Evolutionary conservation across 2,329 filamentous ascomycete species (phyloP).

Genomic region (Calcarisporium arbuscula): DNA sequence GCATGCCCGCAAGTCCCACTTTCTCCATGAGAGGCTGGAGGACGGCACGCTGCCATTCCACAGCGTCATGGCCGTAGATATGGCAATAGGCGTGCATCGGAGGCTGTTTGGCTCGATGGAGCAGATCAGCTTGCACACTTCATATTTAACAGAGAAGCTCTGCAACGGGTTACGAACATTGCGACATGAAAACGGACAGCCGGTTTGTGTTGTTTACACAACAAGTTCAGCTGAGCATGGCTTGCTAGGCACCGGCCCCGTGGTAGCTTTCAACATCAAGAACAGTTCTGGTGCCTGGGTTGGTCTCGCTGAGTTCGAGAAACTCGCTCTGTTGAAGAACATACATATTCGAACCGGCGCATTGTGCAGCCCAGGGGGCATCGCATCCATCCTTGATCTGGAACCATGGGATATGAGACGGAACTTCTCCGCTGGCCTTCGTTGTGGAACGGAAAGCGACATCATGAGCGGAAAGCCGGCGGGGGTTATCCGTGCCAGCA

Average conservation of each 20-base stretch:
- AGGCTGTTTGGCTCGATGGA: constrained; percentile 67
- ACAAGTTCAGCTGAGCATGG: no score
- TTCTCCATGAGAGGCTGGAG: constrained; percentile 76
- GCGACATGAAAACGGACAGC: constrained; percentile 60
- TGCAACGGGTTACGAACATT: constrained; percentile 52
- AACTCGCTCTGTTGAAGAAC: constrained; percentile 68
- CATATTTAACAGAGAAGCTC: constrained; percentile 55
- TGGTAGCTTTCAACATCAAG: constrained; percentile 76
- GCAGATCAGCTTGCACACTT: constrained; percentile 64
- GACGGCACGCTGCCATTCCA: constrained; percentile 91
- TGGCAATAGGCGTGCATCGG: constrained; percentile 64
- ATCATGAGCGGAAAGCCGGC: constrained; percentile 80
- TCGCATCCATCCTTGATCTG: constrained; percentile 66
- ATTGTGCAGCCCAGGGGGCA: constrained; percentile 85
- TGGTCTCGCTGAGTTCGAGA: constrained; percentile 80
- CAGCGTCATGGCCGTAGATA: constrained; percentile 75
- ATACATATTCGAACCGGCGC: constrained; percentile 86
- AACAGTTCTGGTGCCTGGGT: constrained; percentile 67
- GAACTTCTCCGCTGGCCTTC: constrained; percentile 79
- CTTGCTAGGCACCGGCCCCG: constrained; percentile 60
- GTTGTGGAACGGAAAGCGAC: constrained; percentile 79
- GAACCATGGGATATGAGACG: constrained; percentile 74
- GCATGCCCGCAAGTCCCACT: constrained; percentile 69
- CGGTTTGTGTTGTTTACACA: constrained; percentile 63
- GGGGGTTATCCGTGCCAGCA: constrained; percentile 75